Conservation (phyloP, 1,139 yeast species). For the Blastobotrys proliferans region DNA sequence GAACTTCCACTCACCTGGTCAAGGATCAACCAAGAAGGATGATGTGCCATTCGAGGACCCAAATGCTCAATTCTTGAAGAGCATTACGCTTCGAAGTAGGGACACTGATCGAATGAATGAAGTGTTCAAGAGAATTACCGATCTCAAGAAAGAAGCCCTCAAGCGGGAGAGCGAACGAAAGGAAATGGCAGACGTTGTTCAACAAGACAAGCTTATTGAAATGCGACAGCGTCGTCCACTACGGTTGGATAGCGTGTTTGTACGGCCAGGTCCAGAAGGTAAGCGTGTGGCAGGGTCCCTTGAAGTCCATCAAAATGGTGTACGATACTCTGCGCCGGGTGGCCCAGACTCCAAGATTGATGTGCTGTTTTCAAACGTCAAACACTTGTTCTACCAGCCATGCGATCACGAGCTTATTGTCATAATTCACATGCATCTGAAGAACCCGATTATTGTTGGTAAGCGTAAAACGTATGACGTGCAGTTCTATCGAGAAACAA, state of each 20-base stretch:
- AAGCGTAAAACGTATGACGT: constrained; percentile 93
- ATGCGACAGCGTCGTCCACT: constrained; percentile 76
- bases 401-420: constrained; percentile 94
- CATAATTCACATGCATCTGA: constrained; percentile 85
- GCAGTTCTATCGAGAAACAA: constrained; percentile 94
- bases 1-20: constrained; percentile 92
- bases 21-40: constrained; percentile 58
- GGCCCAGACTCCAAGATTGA: constrained; percentile 71
- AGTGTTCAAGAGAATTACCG: constrained; percentile 84
- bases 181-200: constrained; percentile 90
- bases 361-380: constrained; percentile 81
- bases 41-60: constrained; percentile 93
- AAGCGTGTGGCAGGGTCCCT: constrained; percentile 90
- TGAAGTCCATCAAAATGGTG: constrained; percentile 93
- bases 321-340: constrained; percentile 72
- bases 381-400: constrained; percentile 92
- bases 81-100: constrained; percentile 82
- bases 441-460: constrained; percentile 91
- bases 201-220: constrained; percentile 84
- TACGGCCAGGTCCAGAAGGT: constrained; percentile 95
- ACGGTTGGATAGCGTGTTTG: constrained; percentile 81
- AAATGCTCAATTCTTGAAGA: constrained; percentile 80
- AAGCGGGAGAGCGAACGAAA: constrained; percentile 89
- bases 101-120: constrained; percentile 92
- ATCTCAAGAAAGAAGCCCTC: constrained; percentile 85